Base-by-base conservation (phyloP, 2,329 filamentous ascomycete species). In the Lachnellula suecica region DNA sequence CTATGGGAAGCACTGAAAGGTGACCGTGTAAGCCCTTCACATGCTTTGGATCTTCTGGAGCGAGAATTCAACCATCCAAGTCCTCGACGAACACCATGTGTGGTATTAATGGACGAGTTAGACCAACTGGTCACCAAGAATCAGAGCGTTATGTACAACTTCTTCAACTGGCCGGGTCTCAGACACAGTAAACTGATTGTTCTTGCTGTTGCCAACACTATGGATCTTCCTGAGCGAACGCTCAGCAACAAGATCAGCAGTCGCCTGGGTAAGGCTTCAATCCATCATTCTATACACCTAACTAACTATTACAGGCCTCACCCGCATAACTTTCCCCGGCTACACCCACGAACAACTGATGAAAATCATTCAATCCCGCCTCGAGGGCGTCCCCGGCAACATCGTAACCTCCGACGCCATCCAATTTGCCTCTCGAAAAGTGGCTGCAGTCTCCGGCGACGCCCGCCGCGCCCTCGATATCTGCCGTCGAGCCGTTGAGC, bases 111-210 rank as follows among this genome's bases (percentile, higher is more conserved):
- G 94, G 94, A 99, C 66, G 94, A 99, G 72, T 79, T 99, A 44
- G 94, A 99, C 68, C 94, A 99, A 72, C 82, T 99, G 7, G 95
- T 99, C 4, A 99, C 94, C 11, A 94, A 93, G 67, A 97, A 96
- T 65, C 95, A 99, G 70, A 93, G 90, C n/a, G 94, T 99, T 72
- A 99, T 99, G 94, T 99, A 99, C 75, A 99, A 99, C 71, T 99
- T 99, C 71, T 99, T 99, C 81, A 99, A 99, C 67, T 99, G 94
- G 94, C 94, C 94, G 4, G 89, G 90, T 10, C 77, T 97, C 49
- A 83, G 89, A 45, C 92, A 99, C 71, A 96, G 91, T 49, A 84
- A 92, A 44, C 79, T 99, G 41, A 97, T 99, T 69, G 95, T 99
- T 6, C 83, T 99, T 6, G 95, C 95, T 10, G 94, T 99, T 17